Percentiles rank a stretch among this genome's conserved stretches.
Conservation (phyloP, 805 yeast genomes). For the Candida coquimbonensis region DNA sequence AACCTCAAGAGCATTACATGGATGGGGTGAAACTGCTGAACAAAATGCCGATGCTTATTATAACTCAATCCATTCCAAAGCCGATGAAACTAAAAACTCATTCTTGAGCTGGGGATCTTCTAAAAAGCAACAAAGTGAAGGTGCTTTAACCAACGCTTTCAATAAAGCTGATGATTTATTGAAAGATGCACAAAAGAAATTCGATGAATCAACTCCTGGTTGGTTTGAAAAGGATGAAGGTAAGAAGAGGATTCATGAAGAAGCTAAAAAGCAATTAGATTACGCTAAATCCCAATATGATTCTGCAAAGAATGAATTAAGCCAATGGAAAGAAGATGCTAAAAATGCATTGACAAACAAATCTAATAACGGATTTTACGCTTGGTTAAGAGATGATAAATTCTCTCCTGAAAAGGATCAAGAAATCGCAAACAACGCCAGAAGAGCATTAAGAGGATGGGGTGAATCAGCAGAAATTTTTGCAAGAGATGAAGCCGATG, state of each 20-base stretch:
- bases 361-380: slow-evolving; percentile 15
- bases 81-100: slow-evolving; percentile 6
- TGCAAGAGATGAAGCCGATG: slow-evolving; percentile 33
- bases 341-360: not conserved
- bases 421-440: slow-evolving; percentile 28
- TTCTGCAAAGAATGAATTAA: too few species aligned
- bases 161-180: too few species aligned
- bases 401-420: slow-evolving; percentile 24
- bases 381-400: slow-evolving; percentile 22
- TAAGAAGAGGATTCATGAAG: slow-evolving; percentile 14
- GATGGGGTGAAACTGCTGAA: slow-evolving; percentile 42
- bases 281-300: too few species aligned
- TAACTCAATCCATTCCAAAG: slow-evolving; percentile 13
- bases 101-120: slow-evolving; percentile 16
- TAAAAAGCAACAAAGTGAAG: slow-evolving; percentile 9
- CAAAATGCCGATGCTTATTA: slow-evolving; percentile 21
- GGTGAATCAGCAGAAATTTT: slow-evolving; percentile 37
- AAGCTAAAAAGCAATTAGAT: slow-evolving; percentile 22
- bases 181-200: too few species aligned
- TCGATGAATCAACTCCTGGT: not conserved
- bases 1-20: slow-evolving; percentile 31
- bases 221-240: slow-evolving; percentile 8
- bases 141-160: slow-evolving; percentile 9
- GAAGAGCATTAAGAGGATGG: slow-evolving; percentile 35
- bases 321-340: too few species aligned